Evolutionary conservation across 2,329 filamentous ascomycete species (phyloP).

Genomic region (Colletotrichum agaves): DNA sequence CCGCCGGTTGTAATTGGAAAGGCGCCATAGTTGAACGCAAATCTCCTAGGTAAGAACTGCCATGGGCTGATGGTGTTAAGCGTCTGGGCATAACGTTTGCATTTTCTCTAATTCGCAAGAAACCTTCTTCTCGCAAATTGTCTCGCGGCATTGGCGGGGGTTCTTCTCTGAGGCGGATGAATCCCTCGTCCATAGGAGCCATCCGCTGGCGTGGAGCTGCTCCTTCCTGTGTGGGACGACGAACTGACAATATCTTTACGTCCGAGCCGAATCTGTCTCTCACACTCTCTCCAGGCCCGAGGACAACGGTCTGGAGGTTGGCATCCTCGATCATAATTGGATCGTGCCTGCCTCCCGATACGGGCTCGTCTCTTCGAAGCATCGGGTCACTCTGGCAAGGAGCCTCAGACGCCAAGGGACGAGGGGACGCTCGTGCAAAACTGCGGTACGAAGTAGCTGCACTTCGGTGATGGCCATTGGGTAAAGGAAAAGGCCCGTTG

Average conservation of each 20-base stretch:
- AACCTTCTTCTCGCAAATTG: constrained; percentile 27
- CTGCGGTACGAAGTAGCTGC: constrained; percentile 5
- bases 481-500: not conserved
- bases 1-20: not conserved
- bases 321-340: constrained; percentile 52
- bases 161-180: constrained; percentile 29
- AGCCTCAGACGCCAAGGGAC: constrained; percentile 34
- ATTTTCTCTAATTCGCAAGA: constrained; percentile 29
- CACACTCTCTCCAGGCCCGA: constrained; percentile 50
- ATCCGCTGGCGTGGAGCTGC: not conserved
- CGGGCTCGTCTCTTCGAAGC: not conserved
- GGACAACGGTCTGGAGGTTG: constrained; percentile 6
- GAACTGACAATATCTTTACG: constrained; percentile 34
- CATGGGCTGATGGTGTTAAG: not conserved
- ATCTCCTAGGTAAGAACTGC: not conserved
- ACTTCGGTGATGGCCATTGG: not conserved
- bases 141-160: constrained; percentile 8
- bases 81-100: constrained; percentile 1
- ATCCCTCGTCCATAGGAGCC: constrained; percentile 22
- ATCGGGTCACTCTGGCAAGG: not conserved
- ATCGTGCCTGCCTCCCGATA: constrained; percentile 44
- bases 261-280: constrained; percentile 34
- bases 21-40: not conserved
- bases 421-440: constrained; percentile 36
- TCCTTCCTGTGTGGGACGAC: constrained; percentile 25